Evolutionary conservation across 2,329 filamentous ascomycete genomes (phyloP), one percentile per base, ranked within the genome.

Genomic region (Fusarium sp.): DNA sequence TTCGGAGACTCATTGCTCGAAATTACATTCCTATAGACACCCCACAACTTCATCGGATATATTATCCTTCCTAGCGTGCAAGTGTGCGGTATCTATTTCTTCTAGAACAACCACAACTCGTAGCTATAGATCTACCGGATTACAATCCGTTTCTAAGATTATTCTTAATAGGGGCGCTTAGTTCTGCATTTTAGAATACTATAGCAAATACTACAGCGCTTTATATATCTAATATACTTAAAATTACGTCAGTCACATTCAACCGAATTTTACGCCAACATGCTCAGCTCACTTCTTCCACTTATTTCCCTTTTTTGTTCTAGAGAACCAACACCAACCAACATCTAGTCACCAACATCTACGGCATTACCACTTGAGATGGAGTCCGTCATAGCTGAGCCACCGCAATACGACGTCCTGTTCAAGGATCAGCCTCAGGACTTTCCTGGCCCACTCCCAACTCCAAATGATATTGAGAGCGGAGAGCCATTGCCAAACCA

Each of bases 401-500:
- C 43, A 65, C 10, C n/a, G 26, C 33, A 44, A 31, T 64, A 61
- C n/a, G 48, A 64, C 33, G 11, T 64, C 38, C 33, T 67, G 7
- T 67, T 64, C 24, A 22, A 31, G 17, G 55, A 67, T 22, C 45
- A 42, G 24, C 49, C 48, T 38, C 38, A 57, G 51, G 22, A 24
- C 22, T 24, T 24, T 24, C 28, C 33, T 20, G 38, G 10, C 22
- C 26, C 44, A 40, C 22, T 52, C 31, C 65, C 53, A 36, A 62
- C 57, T 40, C 65, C 65, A 56, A 56, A 68, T 56, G 62, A 66
- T 38, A 38, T 59, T 4, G 45, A 66, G 17, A 45, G 53, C 20
- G 54, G 49, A 5, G 38, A 68, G 31, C 33, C 43, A n/a, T 28
- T 66, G 20, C 36, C 22, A 5, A 45, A 34, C 7, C 18, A 51